Evolutionary conservation across 2,329 filamentous ascomycete genomes (phyloP).

Genomic region (Trichoderma atroviride): DNA sequence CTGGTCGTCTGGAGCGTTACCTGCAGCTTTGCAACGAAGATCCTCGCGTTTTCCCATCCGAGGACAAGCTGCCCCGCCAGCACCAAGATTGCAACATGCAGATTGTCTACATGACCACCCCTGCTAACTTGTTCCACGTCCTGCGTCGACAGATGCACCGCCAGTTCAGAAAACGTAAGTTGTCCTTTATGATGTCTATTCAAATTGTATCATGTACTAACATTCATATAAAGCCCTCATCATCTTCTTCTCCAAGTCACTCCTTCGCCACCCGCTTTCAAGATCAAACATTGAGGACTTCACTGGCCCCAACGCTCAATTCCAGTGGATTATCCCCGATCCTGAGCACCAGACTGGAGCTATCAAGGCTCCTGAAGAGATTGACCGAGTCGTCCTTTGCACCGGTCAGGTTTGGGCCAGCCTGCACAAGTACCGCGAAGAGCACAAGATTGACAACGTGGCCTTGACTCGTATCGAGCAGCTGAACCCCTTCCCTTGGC

Average conservation of each 20-base stretch:
- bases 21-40: slow-evolving; percentile 98
- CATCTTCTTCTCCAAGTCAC: slow-evolving; percentile 97
- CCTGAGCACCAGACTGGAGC: slow-evolving; percentile 75
- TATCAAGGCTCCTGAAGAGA: slow-evolving; percentile 80
- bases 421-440: slow-evolving; percentile 85
- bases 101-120: slow-evolving; percentile 95
- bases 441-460: slow-evolving; percentile 84
- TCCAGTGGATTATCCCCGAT: slow-evolving; percentile 95
- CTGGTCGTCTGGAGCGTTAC: slow-evolving; percentile 94
- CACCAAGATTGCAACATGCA: slow-evolving; percentile 99
- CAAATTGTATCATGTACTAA: slow-evolving; percentile 16
- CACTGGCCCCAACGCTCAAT: slow-evolving; percentile 79
- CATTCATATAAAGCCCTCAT: slow-evolving; percentile 67
- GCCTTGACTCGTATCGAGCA: slow-evolving; percentile 97
- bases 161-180: slow-evolving; percentile 97
- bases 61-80: slow-evolving; percentile 90
- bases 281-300: slow-evolving; percentile 92
- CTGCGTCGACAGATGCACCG: slow-evolving; percentile 97
- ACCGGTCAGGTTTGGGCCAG: slow-evolving; percentile 91
- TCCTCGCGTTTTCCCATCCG: slow-evolving; percentile 84
- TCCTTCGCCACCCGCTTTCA: slow-evolving; percentile 90
- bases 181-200: background rate
- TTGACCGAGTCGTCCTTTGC: slow-evolving; percentile 93
- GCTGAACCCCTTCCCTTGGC: slow-evolving; percentile 98
- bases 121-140: slow-evolving; percentile 94